A percentile compares a stretch with the other conserved stretches of the same genome.
phyloP scores from a whole-genome alignment of 2,329 filamentous ascomycete species.

The Phyllachora maydis region DNA sequence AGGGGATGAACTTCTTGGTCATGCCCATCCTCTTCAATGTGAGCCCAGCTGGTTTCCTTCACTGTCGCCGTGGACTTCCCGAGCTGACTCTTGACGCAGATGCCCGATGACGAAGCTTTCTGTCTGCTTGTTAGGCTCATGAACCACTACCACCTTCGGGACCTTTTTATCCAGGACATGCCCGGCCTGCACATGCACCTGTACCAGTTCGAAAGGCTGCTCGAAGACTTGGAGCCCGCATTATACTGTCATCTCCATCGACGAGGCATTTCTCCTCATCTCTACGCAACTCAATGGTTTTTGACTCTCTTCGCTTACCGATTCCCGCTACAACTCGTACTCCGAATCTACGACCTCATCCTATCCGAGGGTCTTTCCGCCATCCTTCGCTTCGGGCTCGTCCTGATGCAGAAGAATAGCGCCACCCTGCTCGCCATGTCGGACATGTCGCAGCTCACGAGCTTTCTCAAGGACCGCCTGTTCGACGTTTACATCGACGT shows the following conservation, averaged over 20 bases:
- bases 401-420: slow-evolving; percentile 90
- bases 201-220: slow-evolving; percentile 82
- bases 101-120: slow-evolving; percentile 95
- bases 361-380: slow-evolving; percentile 83
- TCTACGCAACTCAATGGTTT: slow-evolving; percentile 99
- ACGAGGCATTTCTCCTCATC: slow-evolving; percentile 67
- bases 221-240: slow-evolving; percentile 87
- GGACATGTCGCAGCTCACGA: slow-evolving; percentile 78
- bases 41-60: slow-evolving; percentile 12
- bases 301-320: slow-evolving; percentile 96
- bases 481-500: slow-evolving; percentile 97
- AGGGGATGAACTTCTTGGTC: slow-evolving; percentile 96
- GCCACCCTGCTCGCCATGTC: slow-evolving; percentile 59
- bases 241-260: slow-evolving; percentile 87
- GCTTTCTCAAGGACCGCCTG: slow-evolving; percentile 77
- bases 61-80: not conserved
- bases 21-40: slow-evolving; percentile 94
- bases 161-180: slow-evolving; percentile 93
- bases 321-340: slow-evolving; percentile 86
- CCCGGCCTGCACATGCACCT: slow-evolving; percentile 81
- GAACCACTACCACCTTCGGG: slow-evolving; percentile 87
- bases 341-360: slow-evolving; percentile 91
- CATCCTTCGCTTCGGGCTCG: slow-evolving; percentile 84
- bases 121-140: slow-evolving; percentile 82
- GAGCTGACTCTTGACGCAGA: slow-evolving; percentile 24